Evolutionary conservation across 2,329 filamentous ascomycete genomes (phyloP).

Genomic region (Teratosphaeriaceae sp.): DNA sequence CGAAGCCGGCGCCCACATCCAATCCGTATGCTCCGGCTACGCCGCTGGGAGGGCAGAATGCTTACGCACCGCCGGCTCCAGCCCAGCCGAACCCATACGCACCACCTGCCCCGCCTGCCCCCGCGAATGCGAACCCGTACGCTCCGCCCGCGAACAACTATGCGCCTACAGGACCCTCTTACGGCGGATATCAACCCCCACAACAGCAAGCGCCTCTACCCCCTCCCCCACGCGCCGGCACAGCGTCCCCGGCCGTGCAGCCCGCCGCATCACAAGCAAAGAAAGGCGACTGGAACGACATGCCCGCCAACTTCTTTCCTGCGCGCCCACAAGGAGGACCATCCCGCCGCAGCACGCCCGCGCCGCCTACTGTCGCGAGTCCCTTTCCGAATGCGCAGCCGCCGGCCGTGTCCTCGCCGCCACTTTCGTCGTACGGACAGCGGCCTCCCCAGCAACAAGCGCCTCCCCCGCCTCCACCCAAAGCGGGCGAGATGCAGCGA

Average conservation of each 20-base stretch:
- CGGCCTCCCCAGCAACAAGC: constrained; percentile 48
- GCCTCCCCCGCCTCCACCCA: constrained; percentile 77
- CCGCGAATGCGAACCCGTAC: constrained; percentile 48
- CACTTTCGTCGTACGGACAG: constrained; percentile 51
- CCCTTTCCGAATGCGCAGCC: constrained; percentile 64
- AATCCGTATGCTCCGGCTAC: constrained; percentile 4
- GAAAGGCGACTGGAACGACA: constrained; percentile 88
- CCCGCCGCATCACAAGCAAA: constrained; percentile 65
- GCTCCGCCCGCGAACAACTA: constrained; percentile 34
- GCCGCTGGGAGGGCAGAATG: no score
- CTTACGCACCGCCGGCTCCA: no score
- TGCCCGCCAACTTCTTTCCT: constrained; percentile 72
- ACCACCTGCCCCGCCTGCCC: no score
- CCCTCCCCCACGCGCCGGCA: constrained; percentile 59
- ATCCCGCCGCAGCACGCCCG: constrained; percentile 68
- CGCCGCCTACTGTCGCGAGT: constrained; percentile 58
- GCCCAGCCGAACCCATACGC: constrained; percentile 45
- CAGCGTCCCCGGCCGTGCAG: constrained; percentile 56
- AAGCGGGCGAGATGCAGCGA: constrained; percentile 62
- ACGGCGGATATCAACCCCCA: constrained; percentile 39
- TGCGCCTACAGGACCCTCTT: constrained; percentile 28
- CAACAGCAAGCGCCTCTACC: constrained; percentile 41
- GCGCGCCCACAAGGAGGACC: constrained; percentile 49
- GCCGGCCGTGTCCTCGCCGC: constrained; percentile 46
- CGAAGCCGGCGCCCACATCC: background rate